These are phyloP conservation scores for Scenedesmus sp. DNA, from an alignment of 163 green algal species.

Conservation along the genomic window DNA sequence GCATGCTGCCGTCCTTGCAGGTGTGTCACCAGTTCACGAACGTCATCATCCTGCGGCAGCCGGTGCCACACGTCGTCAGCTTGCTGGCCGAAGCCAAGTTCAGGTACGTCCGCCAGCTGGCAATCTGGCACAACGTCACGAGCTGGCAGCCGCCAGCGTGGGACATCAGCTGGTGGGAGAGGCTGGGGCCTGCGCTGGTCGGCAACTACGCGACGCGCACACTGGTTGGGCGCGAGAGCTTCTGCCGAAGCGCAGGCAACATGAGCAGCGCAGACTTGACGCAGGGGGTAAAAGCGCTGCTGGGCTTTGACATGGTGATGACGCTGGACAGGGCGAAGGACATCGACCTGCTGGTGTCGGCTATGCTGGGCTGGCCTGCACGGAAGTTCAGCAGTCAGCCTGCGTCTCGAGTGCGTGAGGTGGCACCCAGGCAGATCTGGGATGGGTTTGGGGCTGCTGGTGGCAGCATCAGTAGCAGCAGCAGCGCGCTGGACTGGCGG, in stretches of 20 bases:
- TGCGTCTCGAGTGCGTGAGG: constrained; percentile 1
- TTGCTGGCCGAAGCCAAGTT: constrained; percentile 43
- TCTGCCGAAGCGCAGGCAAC: constrained; percentile 46
- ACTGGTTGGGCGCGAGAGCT: constrained; percentile 21
- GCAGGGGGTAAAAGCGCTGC: background rate
- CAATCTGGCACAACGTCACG: constrained; percentile 24
- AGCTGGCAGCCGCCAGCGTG: constrained; percentile 27
- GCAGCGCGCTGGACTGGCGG: background rate
- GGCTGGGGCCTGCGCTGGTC: constrained; percentile 36
- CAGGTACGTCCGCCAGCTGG: constrained; percentile 47
- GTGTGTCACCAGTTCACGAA: constrained; percentile 39
- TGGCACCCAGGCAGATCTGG: background rate
- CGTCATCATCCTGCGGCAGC: constrained; percentile 38
- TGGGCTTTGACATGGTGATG: constrained; percentile 51
- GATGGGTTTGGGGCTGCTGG: background rate
- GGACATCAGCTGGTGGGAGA: constrained; percentile 50
- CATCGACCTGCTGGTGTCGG: constrained; percentile 33
- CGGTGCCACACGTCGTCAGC: constrained; percentile 40
- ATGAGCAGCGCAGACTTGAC: background rate
- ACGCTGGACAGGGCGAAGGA: constrained; percentile 13
- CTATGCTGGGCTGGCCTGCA: constrained; percentile 46
- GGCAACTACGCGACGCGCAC: constrained; percentile 40
- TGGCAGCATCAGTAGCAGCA: constrained; percentile 3
- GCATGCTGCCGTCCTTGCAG: background rate
- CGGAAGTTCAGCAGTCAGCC: constrained; percentile 47